Conservation (phyloP, 768 basidiomycete genomes). For the Russula sp. region DNA sequence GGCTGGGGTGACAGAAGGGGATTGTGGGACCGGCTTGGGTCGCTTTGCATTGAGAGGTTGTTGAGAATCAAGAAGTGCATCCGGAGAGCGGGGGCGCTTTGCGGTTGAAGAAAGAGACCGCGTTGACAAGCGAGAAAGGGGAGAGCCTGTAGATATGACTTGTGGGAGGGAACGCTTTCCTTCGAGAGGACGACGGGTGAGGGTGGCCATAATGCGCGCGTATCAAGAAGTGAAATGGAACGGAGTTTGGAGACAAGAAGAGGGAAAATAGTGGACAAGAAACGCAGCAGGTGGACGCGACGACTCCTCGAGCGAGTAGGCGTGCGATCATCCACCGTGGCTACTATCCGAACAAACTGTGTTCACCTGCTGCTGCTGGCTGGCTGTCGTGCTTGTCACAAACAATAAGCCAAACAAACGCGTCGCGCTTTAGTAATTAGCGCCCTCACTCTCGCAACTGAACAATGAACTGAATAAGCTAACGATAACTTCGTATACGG, state of each 20-base stretch:
- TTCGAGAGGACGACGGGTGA: conserved; percentile 22
- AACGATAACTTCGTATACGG: too few relatives aligned
- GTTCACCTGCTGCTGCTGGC: not conserved
- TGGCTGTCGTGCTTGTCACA: not conserved
- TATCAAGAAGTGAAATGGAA: not conserved
- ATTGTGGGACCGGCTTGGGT: conserved; percentile 14
- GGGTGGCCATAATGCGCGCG: conserved; percentile 17
- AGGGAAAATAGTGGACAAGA: conserved; percentile 9
- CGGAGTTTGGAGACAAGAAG: not conserved
- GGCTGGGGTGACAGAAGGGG: conserved; percentile 10
- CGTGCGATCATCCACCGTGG: conserved; percentile 4
- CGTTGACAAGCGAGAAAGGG: conserved; percentile 8
- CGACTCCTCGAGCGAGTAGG: conserved; percentile 1
- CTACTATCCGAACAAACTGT: not conserved
- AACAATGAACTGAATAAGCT: not conserved
- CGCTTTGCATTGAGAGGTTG: conserved; percentile 21
- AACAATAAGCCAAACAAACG: conserved; percentile 25
- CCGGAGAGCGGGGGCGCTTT: conserved; percentile 25
- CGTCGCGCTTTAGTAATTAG: conserved; percentile 20
- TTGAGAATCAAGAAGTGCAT: conserved; percentile 19
- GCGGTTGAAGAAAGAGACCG: conserved; percentile 15
- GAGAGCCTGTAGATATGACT: conserved; percentile 17
- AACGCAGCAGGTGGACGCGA: not conserved
- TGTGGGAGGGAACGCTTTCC: conserved; percentile 24
- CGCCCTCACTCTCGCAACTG: not conserved